Evolutionary conservation across 176 grass and related monocot genomes (phyloP), one percentile per base, ranked within the genome.

Genomic region (Microstegium vimineum): DNA sequence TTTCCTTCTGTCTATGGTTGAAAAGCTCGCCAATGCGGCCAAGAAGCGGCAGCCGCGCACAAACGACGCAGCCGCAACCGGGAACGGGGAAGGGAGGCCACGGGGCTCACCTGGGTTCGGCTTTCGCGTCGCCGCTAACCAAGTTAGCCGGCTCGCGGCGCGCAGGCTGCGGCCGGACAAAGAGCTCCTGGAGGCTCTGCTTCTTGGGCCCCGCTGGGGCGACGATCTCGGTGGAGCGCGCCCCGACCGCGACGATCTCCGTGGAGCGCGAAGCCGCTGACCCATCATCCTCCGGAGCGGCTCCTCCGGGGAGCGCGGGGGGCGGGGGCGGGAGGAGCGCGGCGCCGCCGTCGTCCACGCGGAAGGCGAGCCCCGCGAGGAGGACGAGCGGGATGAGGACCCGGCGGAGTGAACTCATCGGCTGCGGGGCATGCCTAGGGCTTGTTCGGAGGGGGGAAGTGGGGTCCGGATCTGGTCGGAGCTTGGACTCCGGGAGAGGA

Each of bases 371-470:
- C 17, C 88, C 79, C 38, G 79, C 26, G 1, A 90, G 78, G 79
- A 90, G 74, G 74, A 90, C 83, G 25, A 83, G 79, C 46, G 68
- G 79, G 23, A 90, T 36, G 79, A 90, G 59, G 60, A 79, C 66
- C 20, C 73, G 83, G 37, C 79, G 84, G 59, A 90, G 68, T n/a
- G 74, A 73, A 74, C 79, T 83, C 74, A 67, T 63, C 66, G 66
- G 1, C 62, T 35, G 47, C 47, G 46, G 67, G 47, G 88, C 88
- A 86, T 86, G 67, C 25, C 25, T 89, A 86, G 83, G 87, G 78
- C 81, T 77, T 72, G 28, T 6, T 16, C n/a, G 5, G 15, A 68
- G 35, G 42, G 23, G 43, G 15, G 43, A 3, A 22, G 41, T 62
- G 56, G 69, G 59, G 33, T 38, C 23, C 63, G 83, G 87, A 81